A percentile compares a stretch with the other conserved stretches of the same genome.
Evolutionary conservation across 331 rosid genomes (phyloP).

Genomic region (Dryas integrifolia): DNA sequence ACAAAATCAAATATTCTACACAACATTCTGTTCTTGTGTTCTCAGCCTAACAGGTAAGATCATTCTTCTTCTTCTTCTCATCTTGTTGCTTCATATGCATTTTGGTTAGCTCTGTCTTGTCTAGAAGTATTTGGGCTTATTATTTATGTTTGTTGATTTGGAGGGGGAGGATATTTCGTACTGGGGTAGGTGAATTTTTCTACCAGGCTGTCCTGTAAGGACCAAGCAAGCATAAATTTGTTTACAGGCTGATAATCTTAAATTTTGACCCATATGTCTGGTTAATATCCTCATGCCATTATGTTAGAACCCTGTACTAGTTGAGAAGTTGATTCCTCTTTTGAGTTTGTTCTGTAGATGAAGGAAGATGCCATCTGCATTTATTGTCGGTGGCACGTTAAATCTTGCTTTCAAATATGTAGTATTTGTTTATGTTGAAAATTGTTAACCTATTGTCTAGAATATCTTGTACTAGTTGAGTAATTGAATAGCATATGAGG

Average conservation of each 20-base stretch:
- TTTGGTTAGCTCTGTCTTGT: not conserved
- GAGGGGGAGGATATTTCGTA: not conserved
- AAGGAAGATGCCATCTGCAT: not conserved
- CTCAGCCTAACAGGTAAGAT: conserved; percentile 81
- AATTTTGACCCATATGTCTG: not conserved
- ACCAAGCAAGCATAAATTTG: not conserved
- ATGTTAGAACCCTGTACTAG: not conserved
- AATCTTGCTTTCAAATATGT: not conserved
- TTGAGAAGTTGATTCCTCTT: not conserved
- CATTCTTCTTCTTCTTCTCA: conserved; percentile 23
- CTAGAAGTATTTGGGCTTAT: not conserved
- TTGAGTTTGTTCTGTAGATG: not conserved
- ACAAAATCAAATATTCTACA: conserved; percentile 95
- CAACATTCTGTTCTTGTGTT: conserved; percentile 80
- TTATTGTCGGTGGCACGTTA: not conserved
- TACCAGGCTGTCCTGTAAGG: not conserved
- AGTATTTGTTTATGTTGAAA: not conserved
- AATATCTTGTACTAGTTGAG: not conserved
- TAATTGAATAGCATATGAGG: not conserved
- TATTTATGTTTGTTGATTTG: not conserved
- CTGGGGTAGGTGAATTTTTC: not conserved
- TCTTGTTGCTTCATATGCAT: conserved; percentile 1
- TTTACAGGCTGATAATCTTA: not conserved
- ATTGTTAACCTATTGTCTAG: not conserved
- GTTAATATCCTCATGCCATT: not conserved